A percentile compares a stretch with the other conserved stretches of the same genome.
phyloP scores from a whole-genome alignment of 129 eudicot species.

The Saposhnikovia divaricata region DNA sequence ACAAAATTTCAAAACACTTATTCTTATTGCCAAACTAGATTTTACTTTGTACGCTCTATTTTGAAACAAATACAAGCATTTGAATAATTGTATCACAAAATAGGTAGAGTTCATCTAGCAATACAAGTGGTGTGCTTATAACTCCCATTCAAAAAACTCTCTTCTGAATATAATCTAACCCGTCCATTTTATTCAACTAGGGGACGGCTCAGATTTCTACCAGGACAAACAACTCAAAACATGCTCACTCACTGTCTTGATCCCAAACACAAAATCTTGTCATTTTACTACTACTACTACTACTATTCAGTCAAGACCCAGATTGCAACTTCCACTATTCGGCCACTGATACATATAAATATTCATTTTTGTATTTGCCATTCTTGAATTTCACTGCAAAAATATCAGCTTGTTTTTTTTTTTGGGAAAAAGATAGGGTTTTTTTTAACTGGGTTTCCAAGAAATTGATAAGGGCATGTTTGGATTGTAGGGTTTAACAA shows the following conservation, averaged over 20 bases:
- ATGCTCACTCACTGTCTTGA: background rate
- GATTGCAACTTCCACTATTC: slow-evolving; percentile 12
- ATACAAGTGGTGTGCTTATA: background rate
- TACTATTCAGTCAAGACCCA: background rate
- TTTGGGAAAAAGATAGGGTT: too few species aligned
- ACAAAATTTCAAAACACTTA: slow-evolving; percentile 8
- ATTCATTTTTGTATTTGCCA: background rate
- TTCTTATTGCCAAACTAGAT: slow-evolving; percentile 5
- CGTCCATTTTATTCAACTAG: slow-evolving; percentile 16
- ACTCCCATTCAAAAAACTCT: background rate
- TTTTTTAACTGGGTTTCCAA: slow-evolving; percentile 20
- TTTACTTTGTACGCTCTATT: slow-evolving; percentile 10
- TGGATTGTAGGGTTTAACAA: slow-evolving; percentile 18
- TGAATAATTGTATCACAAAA: too few species aligned
- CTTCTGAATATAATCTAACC: slow-evolving; percentile 12
- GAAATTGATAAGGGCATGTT: slow-evolving; percentile 35
- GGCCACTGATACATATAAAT: background rate
- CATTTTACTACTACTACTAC: background rate
- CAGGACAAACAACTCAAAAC: background rate
- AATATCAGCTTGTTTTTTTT: slow-evolving; percentile 11
- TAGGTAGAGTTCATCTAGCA: slow-evolving; percentile 6
- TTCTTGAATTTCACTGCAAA: background rate
- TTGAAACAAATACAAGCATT: too few species aligned
- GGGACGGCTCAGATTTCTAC: slow-evolving; percentile 28
- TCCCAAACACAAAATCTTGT: background rate